These are phyloP conservation scores for Skeletonema tropicum DNA, from an alignment of 108 stramenopile genomes.

Conservation along the genomic window DNA sequence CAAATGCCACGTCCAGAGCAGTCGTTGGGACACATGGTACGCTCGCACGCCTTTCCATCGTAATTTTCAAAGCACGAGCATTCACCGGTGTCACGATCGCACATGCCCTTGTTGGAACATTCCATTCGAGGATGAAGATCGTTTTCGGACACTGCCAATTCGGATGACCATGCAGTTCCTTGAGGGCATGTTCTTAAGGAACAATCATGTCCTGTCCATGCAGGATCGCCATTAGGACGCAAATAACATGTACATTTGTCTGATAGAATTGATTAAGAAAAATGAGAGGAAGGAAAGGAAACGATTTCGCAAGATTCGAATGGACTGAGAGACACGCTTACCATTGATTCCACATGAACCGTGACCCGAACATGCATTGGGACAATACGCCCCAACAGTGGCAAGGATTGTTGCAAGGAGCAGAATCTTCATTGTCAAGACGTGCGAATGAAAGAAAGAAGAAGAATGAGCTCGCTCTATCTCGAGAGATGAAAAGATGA, in stretches of 20 bases:
- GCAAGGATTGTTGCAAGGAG: conserved; percentile 37
- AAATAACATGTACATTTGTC: conserved; percentile 73
- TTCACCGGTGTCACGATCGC: conserved; percentile 72
- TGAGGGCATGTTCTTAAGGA: conserved; percentile 75
- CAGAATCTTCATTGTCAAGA: conserved; percentile 9
- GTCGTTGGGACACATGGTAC: conserved; percentile 72
- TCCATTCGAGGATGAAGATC: conserved; percentile 66
- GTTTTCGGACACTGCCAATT: conserved; percentile 42
- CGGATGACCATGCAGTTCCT: conserved; percentile 65
- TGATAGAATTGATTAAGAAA: background rate
- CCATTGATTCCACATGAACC: conserved; percentile 65
- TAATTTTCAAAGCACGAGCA: conserved; percentile 85
- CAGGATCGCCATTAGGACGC: conserved; percentile 70
- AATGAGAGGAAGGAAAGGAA: background rate
- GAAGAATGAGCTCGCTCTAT: too few relatives aligned
- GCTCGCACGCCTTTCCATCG: conserved; percentile 84
- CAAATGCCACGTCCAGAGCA: conserved; percentile 73
- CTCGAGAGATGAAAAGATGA: too few relatives aligned
- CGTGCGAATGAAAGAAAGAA: too few relatives aligned
- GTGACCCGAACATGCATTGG: conserved; percentile 65
- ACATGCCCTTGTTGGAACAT: conserved; percentile 84
- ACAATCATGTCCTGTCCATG: conserved; percentile 82
- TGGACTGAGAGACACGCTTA: background rate
- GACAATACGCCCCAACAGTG: conserved; percentile 48
- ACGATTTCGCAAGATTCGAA: background rate